A percentile compares a stretch with the other conserved stretches of the same genome.
phyloP scores from a whole-genome alignment of 768 basidiomycete genomes.

The Macrolepiota fuliginosa region DNA sequence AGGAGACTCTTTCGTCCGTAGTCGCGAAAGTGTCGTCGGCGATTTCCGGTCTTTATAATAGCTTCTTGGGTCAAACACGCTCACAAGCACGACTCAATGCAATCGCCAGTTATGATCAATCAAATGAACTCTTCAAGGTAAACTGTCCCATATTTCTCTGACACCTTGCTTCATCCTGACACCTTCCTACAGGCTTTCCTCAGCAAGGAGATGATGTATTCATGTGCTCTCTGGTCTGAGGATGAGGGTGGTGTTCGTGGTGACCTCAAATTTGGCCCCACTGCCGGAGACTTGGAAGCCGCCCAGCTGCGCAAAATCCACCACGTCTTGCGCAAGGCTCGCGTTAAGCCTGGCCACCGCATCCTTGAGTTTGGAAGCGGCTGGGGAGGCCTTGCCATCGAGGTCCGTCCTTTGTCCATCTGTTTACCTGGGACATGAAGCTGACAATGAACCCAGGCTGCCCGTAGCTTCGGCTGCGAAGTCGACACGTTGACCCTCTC shows the following conservation, averaged over 20 bases:
- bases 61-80: slow-evolving; percentile 70
- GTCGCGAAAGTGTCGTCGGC: slow-evolving; percentile 55
- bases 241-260: slow-evolving; percentile 78
- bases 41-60: slow-evolving; percentile 63
- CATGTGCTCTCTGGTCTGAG: slow-evolving; percentile 82
- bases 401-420: slow-evolving; percentile 42
- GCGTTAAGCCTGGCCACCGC: slow-evolving; percentile 74
- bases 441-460: slow-evolving; percentile 44
- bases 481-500: slow-evolving; percentile 91
- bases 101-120: slow-evolving; percentile 89
- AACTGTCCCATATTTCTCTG: slow-evolving; percentile 10
- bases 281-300: slow-evolving; percentile 67
- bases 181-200: slow-evolving; percentile 58
- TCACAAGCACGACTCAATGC: slow-evolving; percentile 76
- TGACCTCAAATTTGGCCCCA: slow-evolving; percentile 56
- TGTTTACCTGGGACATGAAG: slow-evolving; percentile 6
- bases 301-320: slow-evolving; percentile 85
- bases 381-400: slow-evolving; percentile 92
- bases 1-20: slow-evolving; percentile 53
- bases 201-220: slow-evolving; percentile 93
- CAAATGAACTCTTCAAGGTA: slow-evolving; percentile 84
- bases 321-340: slow-evolving; percentile 75
- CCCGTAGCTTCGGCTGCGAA: slow-evolving; percentile 69
- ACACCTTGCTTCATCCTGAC: slow-evolving; percentile 10
- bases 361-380: slow-evolving; percentile 90